phyloP scores from a whole-genome alignment of 805 yeast genomes.

The Zygosaccharomyces bailii region DNA sequence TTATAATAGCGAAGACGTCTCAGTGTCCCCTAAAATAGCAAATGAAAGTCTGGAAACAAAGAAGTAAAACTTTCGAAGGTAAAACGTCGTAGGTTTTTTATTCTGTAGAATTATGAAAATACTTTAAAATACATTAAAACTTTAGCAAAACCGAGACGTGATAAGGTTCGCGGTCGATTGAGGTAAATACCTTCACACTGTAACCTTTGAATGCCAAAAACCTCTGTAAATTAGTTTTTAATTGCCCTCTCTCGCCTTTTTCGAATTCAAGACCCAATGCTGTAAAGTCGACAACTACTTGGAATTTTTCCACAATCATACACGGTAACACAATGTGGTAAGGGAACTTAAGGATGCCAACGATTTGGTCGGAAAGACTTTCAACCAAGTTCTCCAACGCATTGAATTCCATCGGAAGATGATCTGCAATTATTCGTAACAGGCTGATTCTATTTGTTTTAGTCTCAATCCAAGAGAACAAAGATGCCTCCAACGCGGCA shows the following conservation, averaged over 20 bases:
- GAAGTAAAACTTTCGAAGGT: not conserved
- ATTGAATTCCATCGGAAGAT: not conserved
- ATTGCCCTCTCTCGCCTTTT: not conserved
- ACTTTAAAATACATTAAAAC: not conserved
- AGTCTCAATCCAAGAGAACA: conserved; percentile 13
- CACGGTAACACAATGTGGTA: conserved; percentile 12
- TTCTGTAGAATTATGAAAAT: not conserved
- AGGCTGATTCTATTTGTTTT: conserved; percentile 8
- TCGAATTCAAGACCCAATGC: not conserved
- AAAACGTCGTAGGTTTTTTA: not conserved
- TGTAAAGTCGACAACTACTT: conserved; percentile 11
- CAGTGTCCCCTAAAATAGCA: not conserved
- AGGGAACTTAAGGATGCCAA: conserved; percentile 16
- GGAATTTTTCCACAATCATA: conserved; percentile 16
- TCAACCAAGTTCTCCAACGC: not conserved
- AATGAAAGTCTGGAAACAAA: not conserved
- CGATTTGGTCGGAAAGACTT: conserved; percentile 7
- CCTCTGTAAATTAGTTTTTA: conserved; percentile 11
- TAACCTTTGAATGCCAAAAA: conserved; percentile 12
- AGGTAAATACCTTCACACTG: conserved; percentile 7
- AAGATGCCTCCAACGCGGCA: conserved; percentile 13
- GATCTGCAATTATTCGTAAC: conserved; percentile 12
- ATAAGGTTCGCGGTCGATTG: not conserved
- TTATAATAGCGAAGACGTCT: not conserved
- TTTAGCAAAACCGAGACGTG: conserved; percentile 10